Percentiles rank a stretch among this genome's conserved stretches.
These are phyloP conservation scores for Aquanectria penicillioides DNA, from an alignment of 2,329 filamentous ascomycete genomes.

Conservation along the genomic window DNA sequence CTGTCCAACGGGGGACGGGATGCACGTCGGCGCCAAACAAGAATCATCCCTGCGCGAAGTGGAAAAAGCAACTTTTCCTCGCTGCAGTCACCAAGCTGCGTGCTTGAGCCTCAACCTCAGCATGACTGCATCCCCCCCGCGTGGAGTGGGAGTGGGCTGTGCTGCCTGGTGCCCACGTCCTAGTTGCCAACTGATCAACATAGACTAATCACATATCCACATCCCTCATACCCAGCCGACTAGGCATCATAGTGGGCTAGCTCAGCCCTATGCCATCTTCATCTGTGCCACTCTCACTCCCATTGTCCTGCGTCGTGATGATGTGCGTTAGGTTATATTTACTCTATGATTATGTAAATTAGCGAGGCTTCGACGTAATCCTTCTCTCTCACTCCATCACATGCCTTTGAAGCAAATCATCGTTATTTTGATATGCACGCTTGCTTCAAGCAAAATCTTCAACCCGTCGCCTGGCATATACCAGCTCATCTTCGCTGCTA, in stretches of 20 bases:
- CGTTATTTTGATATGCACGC: too few relatives aligned
- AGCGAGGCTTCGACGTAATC: neutral
- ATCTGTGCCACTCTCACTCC: too few relatives aligned
- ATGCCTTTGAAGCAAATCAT: too few relatives aligned
- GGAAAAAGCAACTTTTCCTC: neutral
- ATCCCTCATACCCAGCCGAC: too few relatives aligned
- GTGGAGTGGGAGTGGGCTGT: too few relatives aligned
- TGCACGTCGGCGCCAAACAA: neutral
- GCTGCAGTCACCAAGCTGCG: neutral
- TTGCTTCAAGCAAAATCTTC: too few relatives aligned
- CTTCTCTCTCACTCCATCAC: neutral
- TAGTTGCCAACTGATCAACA: neutral
- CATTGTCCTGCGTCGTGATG: too few relatives aligned
- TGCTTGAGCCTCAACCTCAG: neutral
- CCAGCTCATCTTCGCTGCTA: too few relatives aligned
- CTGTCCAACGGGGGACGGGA: too few relatives aligned
- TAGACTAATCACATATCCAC: neutral
- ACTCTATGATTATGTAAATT: neutral
- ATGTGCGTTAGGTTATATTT: conserved; percentile 1
- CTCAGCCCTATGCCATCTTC: too few relatives aligned
- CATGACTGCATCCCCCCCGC: neutral
- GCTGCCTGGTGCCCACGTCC: neutral
- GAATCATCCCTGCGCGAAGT: neutral
- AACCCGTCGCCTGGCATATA: too few relatives aligned
- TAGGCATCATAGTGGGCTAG: too few relatives aligned